A percentile compares a stretch with the other conserved stretches of the same genome.
Evolutionary conservation across 257 asterid genomes (phyloP).

Genomic region (Cordia subcordata): DNA sequence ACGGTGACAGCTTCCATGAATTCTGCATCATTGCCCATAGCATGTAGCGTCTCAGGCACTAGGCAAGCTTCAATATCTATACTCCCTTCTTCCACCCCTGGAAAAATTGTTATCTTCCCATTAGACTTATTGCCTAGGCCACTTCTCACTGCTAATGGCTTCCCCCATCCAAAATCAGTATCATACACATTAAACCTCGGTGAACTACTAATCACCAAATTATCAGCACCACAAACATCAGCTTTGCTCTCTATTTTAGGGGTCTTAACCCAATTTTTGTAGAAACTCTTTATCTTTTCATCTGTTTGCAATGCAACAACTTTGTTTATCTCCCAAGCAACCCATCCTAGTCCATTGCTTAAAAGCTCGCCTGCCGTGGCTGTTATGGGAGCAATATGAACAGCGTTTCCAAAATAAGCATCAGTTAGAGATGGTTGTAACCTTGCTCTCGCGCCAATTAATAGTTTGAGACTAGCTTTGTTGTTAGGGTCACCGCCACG

Average conservation of each 20-base stretch:
- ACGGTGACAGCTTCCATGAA: constrained; percentile 27
- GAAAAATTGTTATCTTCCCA: constrained; percentile 36
- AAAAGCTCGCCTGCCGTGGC: neutral
- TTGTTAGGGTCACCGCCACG: neutral
- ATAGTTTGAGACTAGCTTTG: neutral
- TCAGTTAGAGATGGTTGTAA: constrained; percentile 24
- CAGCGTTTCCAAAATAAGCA: constrained; percentile 39
- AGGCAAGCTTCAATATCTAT: constrained; percentile 48
- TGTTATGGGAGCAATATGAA: neutral
- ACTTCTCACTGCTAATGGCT: constrained; percentile 44
- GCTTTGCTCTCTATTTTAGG: neutral
- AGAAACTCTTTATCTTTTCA: neutral
- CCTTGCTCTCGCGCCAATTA: constrained; percentile 29
- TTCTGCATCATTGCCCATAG: constrained; percentile 29
- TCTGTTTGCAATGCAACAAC: constrained; percentile 3
- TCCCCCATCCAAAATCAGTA: constrained; percentile 28
- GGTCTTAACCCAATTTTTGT: constrained; percentile 2
- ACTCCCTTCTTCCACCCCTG: constrained; percentile 37
- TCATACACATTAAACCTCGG: constrained; percentile 37
- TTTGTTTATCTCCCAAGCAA: constrained; percentile 10
- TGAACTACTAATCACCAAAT: constrained; percentile 28
- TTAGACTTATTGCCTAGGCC: constrained; percentile 32
- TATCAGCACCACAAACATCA: neutral
- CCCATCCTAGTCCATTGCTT: constrained; percentile 9
- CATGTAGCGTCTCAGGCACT: constrained; percentile 22